Base-by-base conservation (phyloP, 352 stramenopile genomes). In the Blastocystis sp. region DNA sequence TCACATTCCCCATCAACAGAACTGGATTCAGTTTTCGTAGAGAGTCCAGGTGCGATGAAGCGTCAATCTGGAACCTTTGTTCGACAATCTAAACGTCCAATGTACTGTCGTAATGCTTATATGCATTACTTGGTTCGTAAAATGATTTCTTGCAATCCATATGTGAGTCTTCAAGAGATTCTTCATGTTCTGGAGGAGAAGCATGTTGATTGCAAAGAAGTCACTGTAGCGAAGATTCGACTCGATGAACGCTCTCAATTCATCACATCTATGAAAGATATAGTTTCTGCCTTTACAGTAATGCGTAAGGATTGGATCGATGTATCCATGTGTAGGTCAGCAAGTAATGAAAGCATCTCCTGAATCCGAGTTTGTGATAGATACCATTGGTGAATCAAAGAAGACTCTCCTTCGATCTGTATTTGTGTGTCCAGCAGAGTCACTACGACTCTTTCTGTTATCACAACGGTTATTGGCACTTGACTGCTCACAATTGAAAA, bases 41-140 rank as follows among this genome's bases (percentile, higher is more conserved):
- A 46, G 39, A 46, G 27, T 61, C 27, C 54, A 14, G 12, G 54
- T 32, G 6, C 54, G 54, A 32, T 61, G 19, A 61, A 61, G 54
- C 54, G 54, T 3, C 54, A n/a, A n/a, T n/a, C 19, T 61, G 54
- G 39, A 32, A 61, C 19, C 12, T n/a, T 32, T 61, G 12, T 32
- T 9, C 27, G 37, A 12, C 71, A 59, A 27, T 83, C 71, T n/a
- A 83, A 83, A 54, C 71, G 71, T 19, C 46, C 71, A 29, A 83
- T 83, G 71, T 83, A 83, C 71, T 83, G 71, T 42, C 24, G 71
- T 16, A 83, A 83, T 37, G 71, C 71, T 35, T 83, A 83, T 56
- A 83, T 83, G 71, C 42, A 65, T 32, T 83, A 66, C 35, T 37
- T 83, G 1, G 71, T 83, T 35, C 46, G 37, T 0, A 57, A 83